Percentiles rank a stretch among this genome's conserved stretches.
Conservation (phyloP, 2,329 filamentous ascomycete genomes). For the Penicillium sp. region DNA sequence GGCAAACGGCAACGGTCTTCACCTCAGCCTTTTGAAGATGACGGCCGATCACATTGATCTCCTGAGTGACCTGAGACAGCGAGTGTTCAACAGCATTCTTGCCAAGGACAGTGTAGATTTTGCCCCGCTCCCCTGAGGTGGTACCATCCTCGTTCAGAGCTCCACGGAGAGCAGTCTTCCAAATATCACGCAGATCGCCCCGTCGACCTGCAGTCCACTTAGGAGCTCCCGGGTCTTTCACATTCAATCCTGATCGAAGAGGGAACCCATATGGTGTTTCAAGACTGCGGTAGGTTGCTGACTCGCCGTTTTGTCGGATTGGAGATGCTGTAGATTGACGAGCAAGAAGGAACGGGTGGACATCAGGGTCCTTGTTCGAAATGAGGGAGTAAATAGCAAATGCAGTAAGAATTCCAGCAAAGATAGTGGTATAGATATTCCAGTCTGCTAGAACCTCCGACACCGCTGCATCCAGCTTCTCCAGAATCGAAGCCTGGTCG, state of each 20-base stretch:
- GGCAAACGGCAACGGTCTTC: slow-evolving; percentile 81
- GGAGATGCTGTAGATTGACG: slow-evolving; percentile 78
- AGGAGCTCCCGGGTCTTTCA: slow-evolving; percentile 77
- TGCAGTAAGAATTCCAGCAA: slow-evolving; percentile 68
- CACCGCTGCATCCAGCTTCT: slow-evolving; percentile 72
- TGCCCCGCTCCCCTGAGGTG: slow-evolving; percentile 63
- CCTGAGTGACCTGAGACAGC: slow-evolving; percentile 72
- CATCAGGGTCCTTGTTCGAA: slow-evolving; percentile 78
- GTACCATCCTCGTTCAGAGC: slow-evolving; percentile 65
- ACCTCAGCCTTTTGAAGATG: slow-evolving; percentile 69
- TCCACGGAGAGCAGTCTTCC: slow-evolving; percentile 73
- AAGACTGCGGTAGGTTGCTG: slow-evolving; percentile 80
- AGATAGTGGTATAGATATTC: slow-evolving; percentile 76
- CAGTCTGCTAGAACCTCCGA: slow-evolving; percentile 74
- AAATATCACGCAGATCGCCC: slow-evolving; percentile 89
- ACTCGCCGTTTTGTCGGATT: slow-evolving; percentile 82
- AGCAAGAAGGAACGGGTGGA: slow-evolving; percentile 86
- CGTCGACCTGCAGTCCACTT: slow-evolving; percentile 83
- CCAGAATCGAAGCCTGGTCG: slow-evolving; percentile 58
- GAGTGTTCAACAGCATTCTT: slow-evolving; percentile 73
- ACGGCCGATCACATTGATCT: slow-evolving; percentile 87
- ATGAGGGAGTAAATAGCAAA: slow-evolving; percentile 73
- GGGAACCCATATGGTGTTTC: slow-evolving; percentile 84
- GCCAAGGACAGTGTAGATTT: slow-evolving; percentile 78
- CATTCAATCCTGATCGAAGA: slow-evolving; percentile 74